Percentiles rank a stretch among this genome's conserved stretches.
Evolutionary conservation across 495 filamentous ascomycete genomes (phyloP).

Genomic region (Melanomma pulvis-pyrius): DNA sequence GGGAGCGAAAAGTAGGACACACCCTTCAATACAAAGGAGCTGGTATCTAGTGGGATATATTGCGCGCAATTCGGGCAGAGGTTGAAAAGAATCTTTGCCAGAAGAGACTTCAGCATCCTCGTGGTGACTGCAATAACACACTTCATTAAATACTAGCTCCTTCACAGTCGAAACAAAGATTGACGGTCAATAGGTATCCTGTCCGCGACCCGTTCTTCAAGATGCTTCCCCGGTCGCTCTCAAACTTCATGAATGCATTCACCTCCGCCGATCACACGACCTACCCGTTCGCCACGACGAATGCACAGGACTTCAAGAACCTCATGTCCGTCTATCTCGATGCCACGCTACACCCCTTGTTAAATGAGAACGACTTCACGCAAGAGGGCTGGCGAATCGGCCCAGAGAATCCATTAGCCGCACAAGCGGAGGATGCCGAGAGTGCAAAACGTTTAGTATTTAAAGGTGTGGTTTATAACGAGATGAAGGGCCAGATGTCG

Average conservation of each 20-base stretch:
- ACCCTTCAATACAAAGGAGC: constrained; percentile 1
- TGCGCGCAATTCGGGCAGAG: no score
- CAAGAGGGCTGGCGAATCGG: constrained; percentile 97
- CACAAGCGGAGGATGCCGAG: constrained; percentile 49
- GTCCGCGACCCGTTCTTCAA: constrained; percentile 99
- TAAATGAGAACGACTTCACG: constrained; percentile 87
- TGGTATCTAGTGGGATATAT: no score
- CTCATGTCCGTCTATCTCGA: constrained; percentile 96
- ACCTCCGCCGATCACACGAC: constrained; percentile 96
- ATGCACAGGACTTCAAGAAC: constrained; percentile 90
- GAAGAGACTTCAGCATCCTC: no score
- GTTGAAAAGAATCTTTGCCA: no score
- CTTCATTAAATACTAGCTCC: no score
- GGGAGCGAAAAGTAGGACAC: constrained; percentile 84
- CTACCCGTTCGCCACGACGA: constrained; percentile 98
- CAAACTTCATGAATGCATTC: constrained; percentile 99
- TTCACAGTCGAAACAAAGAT: constrained; percentile 8
- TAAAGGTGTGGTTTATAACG: constrained; percentile 98
- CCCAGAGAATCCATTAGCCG: constrained; percentile 76
- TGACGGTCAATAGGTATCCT: constrained; percentile 66
- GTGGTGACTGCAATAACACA: no score
- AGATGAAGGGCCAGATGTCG: constrained; percentile 99
- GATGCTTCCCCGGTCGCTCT: constrained; percentile 95
- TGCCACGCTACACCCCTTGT: constrained; percentile 83
- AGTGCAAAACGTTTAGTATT: constrained; percentile 73